These are phyloP conservation scores for Elsinoe fawcettii DNA, from an alignment of 2,329 filamentous ascomycete genomes.

Conservation along the genomic window DNA sequence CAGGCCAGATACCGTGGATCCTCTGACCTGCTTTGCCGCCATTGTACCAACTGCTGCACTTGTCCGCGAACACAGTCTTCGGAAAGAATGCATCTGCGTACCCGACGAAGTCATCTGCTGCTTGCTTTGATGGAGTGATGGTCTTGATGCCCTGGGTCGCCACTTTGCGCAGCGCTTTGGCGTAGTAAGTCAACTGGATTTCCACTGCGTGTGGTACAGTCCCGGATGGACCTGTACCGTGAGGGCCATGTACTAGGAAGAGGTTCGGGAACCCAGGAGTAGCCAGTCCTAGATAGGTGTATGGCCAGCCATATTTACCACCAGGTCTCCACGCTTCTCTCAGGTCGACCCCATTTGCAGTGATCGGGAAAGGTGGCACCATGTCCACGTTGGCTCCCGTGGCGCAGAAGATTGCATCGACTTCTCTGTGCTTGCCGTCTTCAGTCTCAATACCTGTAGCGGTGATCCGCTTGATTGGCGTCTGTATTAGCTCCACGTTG, in stretches of 20 bases:
- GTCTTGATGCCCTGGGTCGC: constrained; percentile 58
- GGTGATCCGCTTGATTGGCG: constrained; percentile 51
- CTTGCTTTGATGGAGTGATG: constrained; percentile 49
- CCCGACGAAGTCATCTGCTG: constrained; percentile 40
- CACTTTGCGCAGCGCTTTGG: constrained; percentile 60
- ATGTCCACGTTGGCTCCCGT: constrained; percentile 28
- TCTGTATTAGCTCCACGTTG: constrained; percentile 46
- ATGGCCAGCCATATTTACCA: constrained; percentile 53
- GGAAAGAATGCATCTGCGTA: constrained; percentile 43
- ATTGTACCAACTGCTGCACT: constrained; percentile 67
- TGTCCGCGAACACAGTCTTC: constrained; percentile 48
- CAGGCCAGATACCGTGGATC: constrained; percentile 64
- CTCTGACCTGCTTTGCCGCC: constrained; percentile 54
- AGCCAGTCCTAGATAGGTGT: constrained; percentile 58
- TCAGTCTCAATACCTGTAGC: constrained; percentile 52
- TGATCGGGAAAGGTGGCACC: constrained; percentile 49
- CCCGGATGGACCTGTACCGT: constrained; percentile 53
- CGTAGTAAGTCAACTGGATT: constrained; percentile 56
- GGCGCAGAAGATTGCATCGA: constrained; percentile 56
- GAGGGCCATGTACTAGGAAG: constrained; percentile 52
- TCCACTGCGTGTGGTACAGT: constrained; percentile 62
- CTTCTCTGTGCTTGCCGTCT: constrained; percentile 50
- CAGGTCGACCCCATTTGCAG: constrained; percentile 48
- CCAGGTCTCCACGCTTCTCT: constrained; percentile 49
- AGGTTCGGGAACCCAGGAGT: constrained; percentile 62